Evolutionary conservation across 225 moss, liverwort and hornwort genomes (phyloP).

Genomic region (Anthoceros angustus): DNA sequence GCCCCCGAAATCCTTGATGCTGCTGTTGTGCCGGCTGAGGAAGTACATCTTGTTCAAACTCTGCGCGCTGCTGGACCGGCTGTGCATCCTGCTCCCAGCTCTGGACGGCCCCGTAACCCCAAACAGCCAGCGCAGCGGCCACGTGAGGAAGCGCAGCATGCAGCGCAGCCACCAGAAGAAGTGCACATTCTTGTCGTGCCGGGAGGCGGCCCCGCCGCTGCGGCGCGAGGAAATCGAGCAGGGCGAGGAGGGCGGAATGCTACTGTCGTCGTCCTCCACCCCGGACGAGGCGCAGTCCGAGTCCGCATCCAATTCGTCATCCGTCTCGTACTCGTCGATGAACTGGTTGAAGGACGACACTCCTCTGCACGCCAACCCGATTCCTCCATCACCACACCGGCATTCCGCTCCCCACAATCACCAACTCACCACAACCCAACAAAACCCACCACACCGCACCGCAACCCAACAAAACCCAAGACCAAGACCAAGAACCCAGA

Average conservation of each 20-base stretch:
- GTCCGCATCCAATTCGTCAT: slow-evolving; percentile 38
- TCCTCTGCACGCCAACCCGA: slow-evolving; percentile 28
- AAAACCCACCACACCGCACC: neutral
- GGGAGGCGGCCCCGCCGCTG: slow-evolving; percentile 34
- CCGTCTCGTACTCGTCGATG: slow-evolving; percentile 58
- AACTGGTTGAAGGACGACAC: slow-evolving; percentile 88
- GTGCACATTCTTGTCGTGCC: slow-evolving; percentile 19
- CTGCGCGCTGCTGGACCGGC: slow-evolving; percentile 29
- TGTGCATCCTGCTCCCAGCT: slow-evolving; percentile 9
- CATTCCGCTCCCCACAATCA: too few relatives aligned
- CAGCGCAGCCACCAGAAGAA: slow-evolving; percentile 24
- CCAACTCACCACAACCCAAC: too few relatives aligned
- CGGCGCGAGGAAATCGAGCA: slow-evolving; percentile 48
- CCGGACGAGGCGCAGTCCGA: slow-evolving; percentile 42
- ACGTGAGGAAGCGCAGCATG: slow-evolving; percentile 30
- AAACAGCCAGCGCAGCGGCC: slow-evolving; percentile 27
- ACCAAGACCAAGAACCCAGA: neutral
- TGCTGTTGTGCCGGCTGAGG: slow-evolving; percentile 34
- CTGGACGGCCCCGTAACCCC: slow-evolving; percentile 9
- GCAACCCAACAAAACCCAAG: neutral
- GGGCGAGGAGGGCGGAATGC: slow-evolving; percentile 51
- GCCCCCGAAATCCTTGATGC: slow-evolving; percentile 50
- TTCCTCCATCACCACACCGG: neutral
- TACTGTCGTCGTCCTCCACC: slow-evolving; percentile 42
- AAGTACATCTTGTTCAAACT: slow-evolving; percentile 53